Base-by-base conservation (phyloP, 768 basidiomycete genomes). In the Suillus discolor region DNA sequence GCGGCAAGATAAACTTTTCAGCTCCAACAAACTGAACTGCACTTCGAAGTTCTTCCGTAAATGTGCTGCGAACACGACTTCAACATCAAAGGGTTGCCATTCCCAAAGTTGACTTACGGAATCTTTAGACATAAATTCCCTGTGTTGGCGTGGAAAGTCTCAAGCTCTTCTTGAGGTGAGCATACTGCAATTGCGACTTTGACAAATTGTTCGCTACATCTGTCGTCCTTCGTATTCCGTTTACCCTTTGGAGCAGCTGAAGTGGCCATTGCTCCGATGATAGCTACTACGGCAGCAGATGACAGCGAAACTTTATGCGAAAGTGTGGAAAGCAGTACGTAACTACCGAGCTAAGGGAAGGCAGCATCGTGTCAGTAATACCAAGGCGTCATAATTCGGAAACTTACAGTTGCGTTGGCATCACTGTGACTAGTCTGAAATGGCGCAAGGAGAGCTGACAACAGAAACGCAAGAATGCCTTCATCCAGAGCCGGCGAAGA, bases 271-370 rank as follows among this genome's bases (percentile, higher is more conserved):
- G 83, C 73, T 39, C 73, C 73, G 11, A 93, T 66, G 23, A 94
- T 83, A 3, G 83, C 81, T 64, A 84, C 85, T 63, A 94, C 66
- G 1, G 90, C 92, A 23, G 84, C 72, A 1, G 85, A 69, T 1
- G 86, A 81, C 41, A 96, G 71, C 15, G 81, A 79, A 61, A 85
- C 85, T 76, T 88, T 89, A 68, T 87, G 87, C 0, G 91, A 87
- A 28, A 96, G 81, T 0, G 88, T 82, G 1, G 89, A 85, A 0
- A 96, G 79, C 11, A 96, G 81, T 65, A 94, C 83, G 70, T 90
- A 92, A 69, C 85, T 87, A 54, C 88, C 90, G 15, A 96, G 82
- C 91, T 92, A 66, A 13, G 54, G 12, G 18, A 38, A 15, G 18
- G 15, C 47, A 49, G 31, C 0, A 57, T 31, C 0, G n/a, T 63